These are phyloP conservation scores for Antarctomyces pellizariae DNA, from an alignment of 495 filamentous ascomycete genomes.

Conservation along the genomic window DNA sequence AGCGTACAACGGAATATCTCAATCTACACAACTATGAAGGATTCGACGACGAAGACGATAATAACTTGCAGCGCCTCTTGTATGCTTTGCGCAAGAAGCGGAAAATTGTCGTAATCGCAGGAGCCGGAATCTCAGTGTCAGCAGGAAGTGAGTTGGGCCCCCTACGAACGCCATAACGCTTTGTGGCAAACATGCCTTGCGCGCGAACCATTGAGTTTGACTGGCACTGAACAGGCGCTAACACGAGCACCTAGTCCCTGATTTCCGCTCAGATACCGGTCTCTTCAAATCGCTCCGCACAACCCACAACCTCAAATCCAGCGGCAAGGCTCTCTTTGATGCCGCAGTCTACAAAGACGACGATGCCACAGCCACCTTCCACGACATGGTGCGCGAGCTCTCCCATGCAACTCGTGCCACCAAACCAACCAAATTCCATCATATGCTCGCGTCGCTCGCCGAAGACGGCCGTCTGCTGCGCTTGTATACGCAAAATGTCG, in stretches of 20 bases:
- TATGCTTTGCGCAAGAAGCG: slow-evolving; percentile 65
- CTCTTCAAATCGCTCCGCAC: slow-evolving; percentile 64
- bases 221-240: too few relatives aligned
- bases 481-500: slow-evolving; percentile 89
- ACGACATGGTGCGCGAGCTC: slow-evolving; percentile 81
- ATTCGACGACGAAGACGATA: slow-evolving; percentile 19
- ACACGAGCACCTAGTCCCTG: slow-evolving; percentile 79
- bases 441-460: slow-evolving; percentile 78
- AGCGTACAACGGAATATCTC: slow-evolving; percentile 53
- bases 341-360: slow-evolving; percentile 91
- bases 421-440: slow-evolving; percentile 73
- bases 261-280: slow-evolving; percentile 78
- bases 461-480: slow-evolving; percentile 73
- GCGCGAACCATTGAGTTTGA: not conserved
- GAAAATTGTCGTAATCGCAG: slow-evolving; percentile 92
- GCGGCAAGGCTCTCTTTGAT: slow-evolving; percentile 90
- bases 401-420: slow-evolving; percentile 51
- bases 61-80: slow-evolving; percentile 39
- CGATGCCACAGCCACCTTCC: slow-evolving; percentile 65
- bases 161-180: slow-evolving; percentile 9
- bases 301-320: slow-evolving; percentile 76
- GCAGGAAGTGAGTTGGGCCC: slow-evolving; percentile 67
- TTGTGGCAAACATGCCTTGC: too few relatives aligned
- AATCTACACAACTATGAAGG: slow-evolving; percentile 31
- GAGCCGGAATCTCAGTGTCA: slow-evolving; percentile 87